phyloP scores from a whole-genome alignment of 2,329 filamentous ascomycete species.

The Trichophyton rubrum region DNA sequence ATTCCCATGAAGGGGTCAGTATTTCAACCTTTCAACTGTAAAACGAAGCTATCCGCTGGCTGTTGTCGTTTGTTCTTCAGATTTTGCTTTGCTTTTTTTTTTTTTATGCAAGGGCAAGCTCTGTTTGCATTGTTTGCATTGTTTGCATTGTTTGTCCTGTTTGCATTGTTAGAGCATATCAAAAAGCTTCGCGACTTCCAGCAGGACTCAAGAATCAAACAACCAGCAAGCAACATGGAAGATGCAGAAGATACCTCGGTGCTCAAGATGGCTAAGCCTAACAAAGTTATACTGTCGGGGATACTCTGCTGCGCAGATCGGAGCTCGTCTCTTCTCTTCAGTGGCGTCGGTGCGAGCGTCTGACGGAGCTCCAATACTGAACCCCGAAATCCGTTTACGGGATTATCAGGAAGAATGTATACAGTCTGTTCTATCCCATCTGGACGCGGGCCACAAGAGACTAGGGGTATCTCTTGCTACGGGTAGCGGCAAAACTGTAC shows the following conservation, averaged over 20 bases:
- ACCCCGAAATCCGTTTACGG: slow-evolving; percentile 49
- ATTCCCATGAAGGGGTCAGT: not conserved
- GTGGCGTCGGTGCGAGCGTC: slow-evolving; percentile 8
- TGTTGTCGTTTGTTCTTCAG: not conserved
- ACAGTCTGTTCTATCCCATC: slow-evolving; percentile 58
- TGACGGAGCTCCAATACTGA: slow-evolving; percentile 6
- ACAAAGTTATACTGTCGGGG: not conserved
- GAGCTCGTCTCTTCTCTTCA: slow-evolving; percentile 16
- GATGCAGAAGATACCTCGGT: slow-evolving; percentile 19
- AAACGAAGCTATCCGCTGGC: not conserved
- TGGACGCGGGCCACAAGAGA: slow-evolving; percentile 60
- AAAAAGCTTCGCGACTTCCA: not conserved
- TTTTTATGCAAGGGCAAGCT: not conserved
- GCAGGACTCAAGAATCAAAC: no score
- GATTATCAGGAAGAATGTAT: slow-evolving; percentile 90
- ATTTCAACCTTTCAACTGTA: not conserved
- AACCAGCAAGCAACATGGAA: slow-evolving; percentile 11
- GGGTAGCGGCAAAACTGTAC: slow-evolving; percentile 74
- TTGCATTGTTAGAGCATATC: slow-evolving; percentile 19
- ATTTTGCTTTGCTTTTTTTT: not conserved
- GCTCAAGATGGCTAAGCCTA: slow-evolving; percentile 16
- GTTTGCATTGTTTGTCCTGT: slow-evolving; percentile 18
- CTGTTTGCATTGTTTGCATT: slow-evolving; percentile 25
- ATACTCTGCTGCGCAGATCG: slow-evolving; percentile 11
- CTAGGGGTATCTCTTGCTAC: slow-evolving; percentile 78